These are phyloP conservation scores for Hirschfeldia incana DNA, from an alignment of 345 rosid genomes.

Conservation along the genomic window DNA sequence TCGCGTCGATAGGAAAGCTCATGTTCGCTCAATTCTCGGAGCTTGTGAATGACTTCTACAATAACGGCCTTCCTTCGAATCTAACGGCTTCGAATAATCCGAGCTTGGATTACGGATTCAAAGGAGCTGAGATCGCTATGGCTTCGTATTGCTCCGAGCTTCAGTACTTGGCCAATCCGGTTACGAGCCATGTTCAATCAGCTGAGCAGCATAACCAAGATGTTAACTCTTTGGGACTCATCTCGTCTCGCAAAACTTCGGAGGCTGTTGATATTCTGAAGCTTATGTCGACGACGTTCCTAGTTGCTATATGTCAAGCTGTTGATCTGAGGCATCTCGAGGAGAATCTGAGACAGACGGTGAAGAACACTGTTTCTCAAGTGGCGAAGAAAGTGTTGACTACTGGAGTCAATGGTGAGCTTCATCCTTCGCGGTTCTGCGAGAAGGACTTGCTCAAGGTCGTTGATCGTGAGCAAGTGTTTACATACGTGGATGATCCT, in stretches of 20 bases:
- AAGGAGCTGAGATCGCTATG: conserved; percentile 86
- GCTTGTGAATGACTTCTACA: conserved; percentile 77
- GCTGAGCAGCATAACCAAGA: conserved; percentile 84
- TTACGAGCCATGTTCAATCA: conserved; percentile 73
- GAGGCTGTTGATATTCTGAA: conserved; percentile 65
- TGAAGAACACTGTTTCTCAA: conserved; percentile 58
- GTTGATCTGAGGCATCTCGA: conserved; percentile 73
- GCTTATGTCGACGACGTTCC: conserved; percentile 70
- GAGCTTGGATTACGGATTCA: conserved; percentile 76
- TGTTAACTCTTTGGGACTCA: conserved; percentile 71
- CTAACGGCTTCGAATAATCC: conserved; percentile 64
- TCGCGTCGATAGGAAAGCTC: conserved; percentile 77
- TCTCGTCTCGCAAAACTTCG: conserved; percentile 65
- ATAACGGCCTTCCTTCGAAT: conserved; percentile 83
- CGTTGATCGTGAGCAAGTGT: conserved; percentile 55
- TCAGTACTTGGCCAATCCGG: conserved; percentile 72
- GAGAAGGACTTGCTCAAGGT: conserved; percentile 63
- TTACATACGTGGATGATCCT: conserved; percentile 64
- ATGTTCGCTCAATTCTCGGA: conserved; percentile 79
- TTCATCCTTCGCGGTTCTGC: conserved; percentile 64
- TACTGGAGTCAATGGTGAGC: conserved; percentile 56
- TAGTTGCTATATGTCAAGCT: conserved; percentile 67
- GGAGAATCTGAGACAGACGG: conserved; percentile 62
- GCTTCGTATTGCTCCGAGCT: conserved; percentile 82
- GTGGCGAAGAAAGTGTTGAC: conserved; percentile 56